Evolutionary conservation across 495 filamentous ascomycete species (phyloP).

Genomic region (Xylaria grammica): DNA sequence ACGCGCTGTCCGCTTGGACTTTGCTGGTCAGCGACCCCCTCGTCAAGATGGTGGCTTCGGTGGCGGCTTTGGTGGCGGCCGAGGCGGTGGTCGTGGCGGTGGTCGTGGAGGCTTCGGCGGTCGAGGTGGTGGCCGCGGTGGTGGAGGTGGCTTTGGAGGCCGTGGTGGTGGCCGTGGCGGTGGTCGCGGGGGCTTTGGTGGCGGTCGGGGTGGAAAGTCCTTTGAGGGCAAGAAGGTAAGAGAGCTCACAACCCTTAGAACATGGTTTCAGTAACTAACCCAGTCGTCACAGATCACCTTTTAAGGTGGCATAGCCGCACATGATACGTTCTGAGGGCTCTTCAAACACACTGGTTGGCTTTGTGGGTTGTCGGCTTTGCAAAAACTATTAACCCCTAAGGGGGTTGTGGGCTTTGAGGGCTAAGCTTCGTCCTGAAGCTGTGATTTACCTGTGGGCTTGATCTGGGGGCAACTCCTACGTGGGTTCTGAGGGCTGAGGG

Average conservation of each 20-base stretch:
- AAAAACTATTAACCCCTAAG: constrained; percentile 41
- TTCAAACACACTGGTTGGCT: constrained; percentile 50
- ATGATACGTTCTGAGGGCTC: constrained; percentile 47
- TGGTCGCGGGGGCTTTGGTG: constrained; percentile 50
- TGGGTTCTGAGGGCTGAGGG: constrained; percentile 48
- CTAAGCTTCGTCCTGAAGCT: constrained; percentile 47
- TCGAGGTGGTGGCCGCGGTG: constrained; percentile 53
- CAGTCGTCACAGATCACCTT: constrained; percentile 66
- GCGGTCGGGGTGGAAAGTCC: constrained; percentile 45
- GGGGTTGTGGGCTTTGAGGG: constrained; percentile 57
- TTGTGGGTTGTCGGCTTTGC: constrained; percentile 57
- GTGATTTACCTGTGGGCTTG: constrained; percentile 58
- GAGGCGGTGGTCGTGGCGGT: constrained; percentile 54
- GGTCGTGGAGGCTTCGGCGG: constrained; percentile 49
- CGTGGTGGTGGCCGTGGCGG: constrained; percentile 50
- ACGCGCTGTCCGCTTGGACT: constrained; percentile 87
- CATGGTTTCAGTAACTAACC: background rate
- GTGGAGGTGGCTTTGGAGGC: constrained; percentile 47
- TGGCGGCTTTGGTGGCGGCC: constrained; percentile 55
- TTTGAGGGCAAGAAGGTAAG: constrained; percentile 83
- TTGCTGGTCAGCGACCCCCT: constrained; percentile 73
- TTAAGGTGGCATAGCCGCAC: constrained; percentile 57
- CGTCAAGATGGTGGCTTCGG: constrained; percentile 58
- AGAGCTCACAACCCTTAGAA: background rate
- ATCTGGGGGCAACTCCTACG: constrained; percentile 41